Conservation (phyloP, 2,329 filamentous ascomycete genomes). For the Colletotrichum horii region DNA sequence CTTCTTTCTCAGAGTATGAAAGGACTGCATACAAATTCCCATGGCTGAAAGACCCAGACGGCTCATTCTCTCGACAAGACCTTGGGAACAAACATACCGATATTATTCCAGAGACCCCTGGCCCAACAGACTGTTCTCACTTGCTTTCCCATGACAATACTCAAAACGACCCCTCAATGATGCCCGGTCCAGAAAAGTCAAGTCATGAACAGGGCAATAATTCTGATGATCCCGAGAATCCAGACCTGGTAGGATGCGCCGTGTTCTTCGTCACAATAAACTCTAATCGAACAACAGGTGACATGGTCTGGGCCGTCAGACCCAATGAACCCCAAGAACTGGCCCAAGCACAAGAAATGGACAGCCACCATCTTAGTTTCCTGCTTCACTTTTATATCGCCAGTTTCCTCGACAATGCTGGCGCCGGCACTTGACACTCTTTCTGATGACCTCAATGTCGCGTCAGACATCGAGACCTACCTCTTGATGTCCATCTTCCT, state of each 20-base stretch:
- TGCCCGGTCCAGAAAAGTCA: not conserved
- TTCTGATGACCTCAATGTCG: slow-evolving; percentile 48
- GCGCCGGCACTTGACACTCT: slow-evolving; percentile 52
- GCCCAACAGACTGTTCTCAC: not conserved
- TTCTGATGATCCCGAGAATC: slow-evolving; percentile 20
- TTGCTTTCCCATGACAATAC: not conserved
- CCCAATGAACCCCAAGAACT: slow-evolving; percentile 49
- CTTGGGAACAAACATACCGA: not conserved
- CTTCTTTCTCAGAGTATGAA: slow-evolving; percentile 30
- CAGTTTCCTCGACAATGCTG: slow-evolving; percentile 57
- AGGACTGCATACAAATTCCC: slow-evolving; percentile 32
- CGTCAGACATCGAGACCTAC: slow-evolving; percentile 44
- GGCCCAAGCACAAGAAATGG: slow-evolving; percentile 42
- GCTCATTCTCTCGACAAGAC: not conserved
- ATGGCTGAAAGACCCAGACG: slow-evolving; percentile 25
- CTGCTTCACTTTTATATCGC: slow-evolving; percentile 58
- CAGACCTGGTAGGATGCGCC: slow-evolving; percentile 25
- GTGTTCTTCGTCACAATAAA: not conserved
- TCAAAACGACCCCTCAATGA: not conserved
- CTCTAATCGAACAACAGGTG: slow-evolving; percentile 28
- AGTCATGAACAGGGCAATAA: not conserved
- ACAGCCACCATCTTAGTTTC: slow-evolving; percentile 39
- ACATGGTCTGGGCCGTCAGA: slow-evolving; percentile 51
- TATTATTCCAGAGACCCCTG: not conserved
- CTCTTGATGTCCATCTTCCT: slow-evolving; percentile 67